Evolutionary conservation across 495 filamentous ascomycete genomes (phyloP).

Genomic region (Penicillium silybi): DNA sequence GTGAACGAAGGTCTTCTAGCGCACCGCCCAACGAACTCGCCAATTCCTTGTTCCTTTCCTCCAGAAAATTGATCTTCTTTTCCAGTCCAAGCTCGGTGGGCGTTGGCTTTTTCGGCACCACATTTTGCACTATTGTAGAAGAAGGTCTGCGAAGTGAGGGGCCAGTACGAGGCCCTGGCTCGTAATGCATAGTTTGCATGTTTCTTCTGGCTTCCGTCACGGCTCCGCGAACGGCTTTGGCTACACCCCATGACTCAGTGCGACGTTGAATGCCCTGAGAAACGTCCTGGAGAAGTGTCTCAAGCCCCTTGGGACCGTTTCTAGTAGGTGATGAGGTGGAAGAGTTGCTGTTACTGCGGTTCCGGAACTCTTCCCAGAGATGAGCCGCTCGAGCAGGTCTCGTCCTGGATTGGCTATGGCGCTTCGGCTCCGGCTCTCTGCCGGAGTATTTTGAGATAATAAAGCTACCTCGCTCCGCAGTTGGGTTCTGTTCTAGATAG

Average conservation of each 20-base stretch:
- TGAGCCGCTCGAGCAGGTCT: conserved; percentile 29
- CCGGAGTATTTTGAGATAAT: conserved; percentile 83
- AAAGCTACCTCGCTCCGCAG: conserved; percentile 62
- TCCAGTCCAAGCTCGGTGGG: conserved; percentile 22
- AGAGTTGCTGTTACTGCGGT: conserved; percentile 27
- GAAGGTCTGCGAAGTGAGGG: conserved; percentile 2
- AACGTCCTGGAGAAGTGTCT: conserved; percentile 78
- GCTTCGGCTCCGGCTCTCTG: conserved; percentile 49
- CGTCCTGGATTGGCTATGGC: conserved; percentile 26
- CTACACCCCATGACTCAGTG: conserved; percentile 83
- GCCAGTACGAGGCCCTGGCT: conserved; percentile 25
- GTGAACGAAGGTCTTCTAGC: conserved; percentile 58
- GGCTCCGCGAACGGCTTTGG: conserved; percentile 85
- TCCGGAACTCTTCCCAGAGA: conserved; percentile 32
- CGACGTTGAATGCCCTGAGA: conserved; percentile 77
- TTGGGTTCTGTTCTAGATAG: conserved; percentile 75
- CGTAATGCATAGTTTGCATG: conserved; percentile 59
- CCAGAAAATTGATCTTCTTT: conserved; percentile 46
- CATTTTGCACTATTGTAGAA: neutral
- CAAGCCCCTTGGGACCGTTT: conserved; percentile 61
- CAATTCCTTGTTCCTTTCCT: conserved; percentile 68
- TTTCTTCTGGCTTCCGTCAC: conserved; percentile 77
- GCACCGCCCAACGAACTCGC: conserved; percentile 69
- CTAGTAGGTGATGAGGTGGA: conserved; percentile 50
- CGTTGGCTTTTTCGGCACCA: conserved; percentile 1